Percentiles rank a stretch among this genome's conserved stretches.
These are phyloP conservation scores for Ustilago hordei DNA, from an alignment of 1,284 basidiomycete genomes.

Conservation along the genomic window DNA sequence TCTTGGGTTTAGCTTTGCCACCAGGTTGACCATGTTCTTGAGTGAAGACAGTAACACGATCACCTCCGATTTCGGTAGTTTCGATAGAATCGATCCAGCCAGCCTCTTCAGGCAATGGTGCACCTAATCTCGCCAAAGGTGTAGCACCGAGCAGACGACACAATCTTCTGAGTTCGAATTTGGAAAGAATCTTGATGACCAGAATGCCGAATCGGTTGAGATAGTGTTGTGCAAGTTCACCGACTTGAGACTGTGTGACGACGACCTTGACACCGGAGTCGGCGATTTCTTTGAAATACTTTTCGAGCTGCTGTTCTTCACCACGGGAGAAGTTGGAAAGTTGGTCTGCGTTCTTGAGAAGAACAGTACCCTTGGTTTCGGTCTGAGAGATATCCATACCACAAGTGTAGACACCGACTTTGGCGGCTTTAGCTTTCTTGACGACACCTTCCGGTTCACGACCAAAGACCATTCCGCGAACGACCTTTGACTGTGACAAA, in stretches of 20 bases:
- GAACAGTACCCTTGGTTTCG: conserved; percentile 98
- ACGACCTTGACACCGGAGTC: conserved; percentile 94
- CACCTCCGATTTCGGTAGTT: conserved; percentile 95
- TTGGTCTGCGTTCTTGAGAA: conserved; percentile 95
- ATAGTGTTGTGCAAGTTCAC: conserved; percentile 97
- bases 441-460: conserved; percentile 87
- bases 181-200: conserved; percentile 96
- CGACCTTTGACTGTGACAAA: conserved; percentile 83
- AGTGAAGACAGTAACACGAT: conserved; percentile 94
- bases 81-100: conserved; percentile 94
- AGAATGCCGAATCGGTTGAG: conserved; percentile 92
- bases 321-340: conserved; percentile 90
- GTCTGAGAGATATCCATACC: conserved; percentile 94
- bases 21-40: conserved; percentile 73
- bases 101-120: conserved; percentile 95
- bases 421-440: conserved; percentile 76
- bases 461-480: conserved; percentile 98
- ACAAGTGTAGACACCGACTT: conserved; percentile 86
- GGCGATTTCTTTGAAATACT: conserved; percentile 87
- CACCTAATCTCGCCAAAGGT: conserved; percentile 92
- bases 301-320: conserved; percentile 78
- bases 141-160: conserved; percentile 96
- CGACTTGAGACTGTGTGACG: conserved; percentile 90
- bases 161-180: conserved; percentile 94
- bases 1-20: conserved; percentile 65